Base-by-base conservation (phyloP, 257 asterid genomes). In the Nyctanthes arbortristis region DNA sequence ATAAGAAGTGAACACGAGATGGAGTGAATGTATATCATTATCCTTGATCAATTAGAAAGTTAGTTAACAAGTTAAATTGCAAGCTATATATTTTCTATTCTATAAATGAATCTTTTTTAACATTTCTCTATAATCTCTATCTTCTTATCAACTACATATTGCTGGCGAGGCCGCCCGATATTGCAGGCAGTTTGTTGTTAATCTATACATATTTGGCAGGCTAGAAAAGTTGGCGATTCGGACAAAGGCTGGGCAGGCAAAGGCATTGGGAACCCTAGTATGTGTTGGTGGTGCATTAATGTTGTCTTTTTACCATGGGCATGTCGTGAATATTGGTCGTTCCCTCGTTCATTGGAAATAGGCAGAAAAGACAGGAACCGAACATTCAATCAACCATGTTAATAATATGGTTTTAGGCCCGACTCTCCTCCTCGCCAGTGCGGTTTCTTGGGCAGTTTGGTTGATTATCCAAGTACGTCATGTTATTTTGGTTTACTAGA, bases 271-370 rank as follows among this genome's bases (percentile, higher is more conserved):
- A 36, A 90, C 98, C 2, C 52, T 78, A 11, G 0, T 88, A 16
- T 88, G 98, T 30, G 95, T 93, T 8, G 88, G 93, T 4, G 98
- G 97, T 59, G 93, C 97, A 6, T 66, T 90, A 70, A 28, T 93
- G 18, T 76, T 90, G 82, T 85, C 96, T 39, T 81, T 87, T 58
- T 93, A 85, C 84, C 83, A 81, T 24, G 98, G 97, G 9, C 73
- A 71, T 1, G 33, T 64, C 3, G 76, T 93, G 49, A 66, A 75
- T 7, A 78, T 90, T 5, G 90, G 90, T 4, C 39, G 83, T 65
- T 86, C 96, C 3, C 59, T 70, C 18, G 78, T 93, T 60, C 90
- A 93, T n/a, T 93, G 93, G 97, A 77, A 77, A 65, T 81, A 84
- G 37, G 96, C 96, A 18, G 87, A 83, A 36, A 70, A 77, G 3